Conservation (phyloP, 352 stramenopile genomes). For the Paralagenidium karlingii region DNA sequence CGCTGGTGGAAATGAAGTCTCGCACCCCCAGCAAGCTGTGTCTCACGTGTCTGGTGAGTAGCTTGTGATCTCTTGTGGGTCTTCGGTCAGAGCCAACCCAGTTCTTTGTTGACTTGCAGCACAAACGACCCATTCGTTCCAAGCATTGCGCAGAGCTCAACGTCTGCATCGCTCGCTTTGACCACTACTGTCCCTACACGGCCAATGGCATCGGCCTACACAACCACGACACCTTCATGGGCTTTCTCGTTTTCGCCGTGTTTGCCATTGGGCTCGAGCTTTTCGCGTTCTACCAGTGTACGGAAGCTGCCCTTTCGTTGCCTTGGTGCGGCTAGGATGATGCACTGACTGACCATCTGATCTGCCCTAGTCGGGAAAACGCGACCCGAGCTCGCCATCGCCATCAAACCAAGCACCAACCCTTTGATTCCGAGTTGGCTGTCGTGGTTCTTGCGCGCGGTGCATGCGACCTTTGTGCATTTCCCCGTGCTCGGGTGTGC, state of each 20-base stretch:
- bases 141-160: slow-evolving; percentile 74
- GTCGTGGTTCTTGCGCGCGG: slow-evolving; percentile 28
- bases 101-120: too few relatives aligned
- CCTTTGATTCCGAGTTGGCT: slow-evolving; percentile 8
- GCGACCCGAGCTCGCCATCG: neutral
- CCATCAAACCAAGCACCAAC: slow-evolving; percentile 4
- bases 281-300: slow-evolving; percentile 27
- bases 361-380: neutral
- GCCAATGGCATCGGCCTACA: slow-evolving; percentile 90
- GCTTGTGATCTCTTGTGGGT: too few relatives aligned
- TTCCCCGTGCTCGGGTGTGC: slow-evolving; percentile 45
- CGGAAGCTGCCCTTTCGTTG: too few relatives aligned
- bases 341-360: neutral
- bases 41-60: slow-evolving; percentile 66
- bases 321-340: neutral
- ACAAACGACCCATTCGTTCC: slow-evolving; percentile 54
- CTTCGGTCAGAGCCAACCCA: too few relatives aligned
- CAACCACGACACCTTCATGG: slow-evolving; percentile 92
- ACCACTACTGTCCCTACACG: slow-evolving; percentile 80
- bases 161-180: slow-evolving; percentile 68
- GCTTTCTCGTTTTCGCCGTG: slow-evolving; percentile 79
- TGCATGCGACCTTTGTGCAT: too few relatives aligned
- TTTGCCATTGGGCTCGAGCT: slow-evolving; percentile 37
- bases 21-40: slow-evolving; percentile 62
- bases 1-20: slow-evolving; percentile 61